Percentiles rank a stretch among this genome's conserved stretches.
phyloP scores from a whole-genome alignment of 768 basidiomycete genomes.

The Termitomyces sp. region DNA sequence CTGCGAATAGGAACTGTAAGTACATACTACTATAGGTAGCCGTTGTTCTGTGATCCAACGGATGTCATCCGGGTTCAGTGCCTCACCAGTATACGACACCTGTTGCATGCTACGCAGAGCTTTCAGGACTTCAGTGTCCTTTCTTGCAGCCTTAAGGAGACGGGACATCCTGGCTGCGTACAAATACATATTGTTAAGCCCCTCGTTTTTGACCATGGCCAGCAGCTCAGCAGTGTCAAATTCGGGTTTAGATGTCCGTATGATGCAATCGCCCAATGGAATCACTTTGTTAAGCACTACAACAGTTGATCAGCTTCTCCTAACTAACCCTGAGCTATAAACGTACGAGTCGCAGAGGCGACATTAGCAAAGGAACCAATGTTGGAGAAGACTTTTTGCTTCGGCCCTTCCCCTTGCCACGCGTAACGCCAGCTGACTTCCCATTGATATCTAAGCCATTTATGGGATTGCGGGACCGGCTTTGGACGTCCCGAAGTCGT shows the following conservation, averaged over 20 bases:
- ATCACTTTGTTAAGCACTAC: conserved; percentile 3
- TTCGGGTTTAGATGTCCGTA: conserved; percentile 8
- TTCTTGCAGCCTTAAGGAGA: conserved; percentile 2
- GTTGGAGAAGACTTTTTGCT: conserved; percentile 7
- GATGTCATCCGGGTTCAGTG: conserved; percentile 7
- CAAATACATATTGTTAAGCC: conserved; percentile 6
- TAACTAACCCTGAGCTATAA: too few relatives aligned
- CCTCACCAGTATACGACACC: conserved; percentile 7
- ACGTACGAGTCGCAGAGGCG: conserved; percentile 7
- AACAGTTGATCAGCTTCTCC: neutral
- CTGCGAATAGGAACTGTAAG: neutral
- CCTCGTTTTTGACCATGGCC: conserved; percentile 4
- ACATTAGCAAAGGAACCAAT: conserved; percentile 7
- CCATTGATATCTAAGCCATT: conserved; percentile 5
- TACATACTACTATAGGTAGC: conserved; percentile 6
- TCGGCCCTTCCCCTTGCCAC: conserved; percentile 1
- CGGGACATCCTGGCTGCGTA: conserved; percentile 2
- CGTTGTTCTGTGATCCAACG: conserved; percentile 3
- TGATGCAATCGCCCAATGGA: conserved; percentile 3
- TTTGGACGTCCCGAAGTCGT: conserved; percentile 9
- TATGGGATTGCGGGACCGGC: conserved; percentile 6
- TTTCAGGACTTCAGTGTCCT: neutral
- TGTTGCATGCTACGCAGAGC: conserved; percentile 7
- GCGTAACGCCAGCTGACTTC: conserved; percentile 6
- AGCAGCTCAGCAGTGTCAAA: conserved; percentile 7